A percentile compares a stretch with the other conserved stretches of the same genome.
phyloP scores from a whole-genome alignment of 805 yeast genomes.

The Saccharomycopsis sp. region DNA sequence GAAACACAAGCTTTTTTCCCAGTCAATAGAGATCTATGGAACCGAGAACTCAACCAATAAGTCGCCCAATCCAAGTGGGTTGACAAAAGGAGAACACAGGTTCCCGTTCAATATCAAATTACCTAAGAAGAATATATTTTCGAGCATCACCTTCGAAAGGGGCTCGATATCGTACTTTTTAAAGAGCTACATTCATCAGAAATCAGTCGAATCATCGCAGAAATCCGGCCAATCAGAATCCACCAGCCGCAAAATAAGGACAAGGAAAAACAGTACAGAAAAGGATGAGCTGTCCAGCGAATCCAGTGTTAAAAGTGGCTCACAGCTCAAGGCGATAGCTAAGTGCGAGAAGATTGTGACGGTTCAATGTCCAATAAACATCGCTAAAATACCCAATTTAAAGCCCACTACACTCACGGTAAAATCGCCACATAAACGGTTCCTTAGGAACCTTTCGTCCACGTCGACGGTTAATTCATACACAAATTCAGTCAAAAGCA shows the following conservation, averaged over 20 bases:
- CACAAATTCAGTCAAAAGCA: slow-evolving; percentile 3
- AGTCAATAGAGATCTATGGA: slow-evolving; percentile 11
- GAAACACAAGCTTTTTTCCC: slow-evolving; percentile 14
- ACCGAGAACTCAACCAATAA: not conserved
- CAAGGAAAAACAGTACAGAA: not conserved
- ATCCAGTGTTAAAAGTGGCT: not conserved
- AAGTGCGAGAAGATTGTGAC: slow-evolving; percentile 53
- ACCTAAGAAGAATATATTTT: slow-evolving; percentile 66
- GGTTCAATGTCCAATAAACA: slow-evolving; percentile 69
- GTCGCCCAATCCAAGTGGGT: slow-evolving; percentile 29
- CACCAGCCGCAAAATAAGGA: slow-evolving; percentile 9
- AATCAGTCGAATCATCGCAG: slow-evolving; percentile 3
- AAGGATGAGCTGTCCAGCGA: not conserved
- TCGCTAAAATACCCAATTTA: slow-evolving; percentile 56
- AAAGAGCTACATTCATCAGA: slow-evolving; percentile 36
- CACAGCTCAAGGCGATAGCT: slow-evolving; percentile 23
- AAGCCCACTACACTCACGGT: slow-evolving; percentile 60
- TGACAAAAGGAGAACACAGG: slow-evolving; percentile 78
- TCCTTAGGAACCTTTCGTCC: slow-evolving; percentile 34
- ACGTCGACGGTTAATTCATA: slow-evolving; percentile 35
- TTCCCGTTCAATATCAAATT: slow-evolving; percentile 80
- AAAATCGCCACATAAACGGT: slow-evolving; percentile 42
- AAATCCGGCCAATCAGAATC: slow-evolving; percentile 3
- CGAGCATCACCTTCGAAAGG: slow-evolving; percentile 74
- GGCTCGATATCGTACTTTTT: slow-evolving; percentile 72